Evolutionary conservation across 75 land plant species (phyloP), one percentile per base, ranked within the genome.

Genomic region (Selaginella tamariscina): DNA sequence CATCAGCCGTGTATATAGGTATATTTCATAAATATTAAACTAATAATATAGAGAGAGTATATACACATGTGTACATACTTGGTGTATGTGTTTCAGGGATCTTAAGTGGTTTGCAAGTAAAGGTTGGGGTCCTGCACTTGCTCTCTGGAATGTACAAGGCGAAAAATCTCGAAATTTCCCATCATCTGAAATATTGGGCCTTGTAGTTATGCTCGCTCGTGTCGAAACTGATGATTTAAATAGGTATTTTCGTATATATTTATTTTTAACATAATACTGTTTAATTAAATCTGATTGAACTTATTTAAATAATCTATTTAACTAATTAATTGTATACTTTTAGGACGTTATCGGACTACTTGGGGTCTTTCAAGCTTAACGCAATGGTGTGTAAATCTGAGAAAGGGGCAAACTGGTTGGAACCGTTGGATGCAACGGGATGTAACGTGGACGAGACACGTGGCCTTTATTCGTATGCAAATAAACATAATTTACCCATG

Each of bases 161-260:
- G n/a, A n/a, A n/a, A n/a, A n/a, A n/a, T n/a, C n/a, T n/a, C n/a
- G n/a, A n/a, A n/a, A n/a, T n/a, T n/a, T n/a, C n/a, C n/a, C n/a
- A n/a, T n/a, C n/a, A n/a, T n/a, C n/a, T n/a, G 91, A 90, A 72
- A 79, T 94, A 28, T 11, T 94, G 27, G 98, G 98, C 44, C 56
- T 83, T 69, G 91, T 94, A 29, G 89, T 87, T 33, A 29, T 72
- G 27, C 80, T 94, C 65, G 96, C 85, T 8, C 71, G 77, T 76
- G 81, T 84, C 49, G 79, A 83, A 23, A 77, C 80, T 82, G 85
- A 79, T 29, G 75, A 70, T 29, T 72, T 89, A 33, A 87, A 85
- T 82, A 75, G 86, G 98, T 93, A 32, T 33, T 65, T 32, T 2
- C 20, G 20, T 2, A 32, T 31, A 21, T 13, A 1, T 15, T 55